phyloP scores from a whole-genome alignment of 2,329 filamentous ascomycete species.

The Geosmithia putterillii region DNA sequence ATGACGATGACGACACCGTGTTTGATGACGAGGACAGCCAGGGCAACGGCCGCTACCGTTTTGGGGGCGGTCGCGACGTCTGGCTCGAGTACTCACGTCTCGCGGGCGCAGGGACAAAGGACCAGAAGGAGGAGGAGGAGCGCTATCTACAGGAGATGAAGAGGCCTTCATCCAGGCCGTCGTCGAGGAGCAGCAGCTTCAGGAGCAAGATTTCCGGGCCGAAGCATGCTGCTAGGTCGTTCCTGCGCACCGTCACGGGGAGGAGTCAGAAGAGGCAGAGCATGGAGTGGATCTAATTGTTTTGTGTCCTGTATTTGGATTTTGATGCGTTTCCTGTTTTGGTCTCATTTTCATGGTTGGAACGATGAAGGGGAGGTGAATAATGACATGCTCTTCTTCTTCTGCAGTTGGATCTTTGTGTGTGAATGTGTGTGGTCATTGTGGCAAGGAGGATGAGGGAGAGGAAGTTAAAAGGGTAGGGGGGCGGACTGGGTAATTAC shows the following conservation, averaged over 20 bases:
- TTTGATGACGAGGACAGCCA: constrained; percentile 1
- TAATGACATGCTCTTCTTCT: too few relatives aligned
- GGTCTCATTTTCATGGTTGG: neutral
- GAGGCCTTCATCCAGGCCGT: neutral
- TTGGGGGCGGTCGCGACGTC: neutral
- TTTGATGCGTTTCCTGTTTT: neutral
- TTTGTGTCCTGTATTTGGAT: neutral
- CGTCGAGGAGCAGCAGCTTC: neutral
- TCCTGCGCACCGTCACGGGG: constrained; percentile 8
- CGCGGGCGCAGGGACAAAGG: too few relatives aligned
- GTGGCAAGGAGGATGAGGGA: too few relatives aligned
- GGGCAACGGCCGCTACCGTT: neutral
- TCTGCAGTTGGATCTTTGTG: too few relatives aligned
- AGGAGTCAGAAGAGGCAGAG: constrained; percentile 4
- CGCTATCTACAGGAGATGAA: neutral
- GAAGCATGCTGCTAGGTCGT: neutral
- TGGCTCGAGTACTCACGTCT: neutral
- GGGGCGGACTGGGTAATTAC: too few relatives aligned
- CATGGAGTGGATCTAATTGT: neutral
- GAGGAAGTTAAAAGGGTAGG: too few relatives aligned
- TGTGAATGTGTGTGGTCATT: too few relatives aligned
- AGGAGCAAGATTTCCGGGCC: neutral
- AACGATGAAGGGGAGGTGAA: too few relatives aligned
- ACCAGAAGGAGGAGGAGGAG: neutral
- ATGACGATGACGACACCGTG: constrained; percentile 1